Evolutionary conservation across 2,329 filamentous ascomycete species (phyloP), one percentile per base, ranked within the genome.

Genomic region (Periconia macrospinosa): DNA sequence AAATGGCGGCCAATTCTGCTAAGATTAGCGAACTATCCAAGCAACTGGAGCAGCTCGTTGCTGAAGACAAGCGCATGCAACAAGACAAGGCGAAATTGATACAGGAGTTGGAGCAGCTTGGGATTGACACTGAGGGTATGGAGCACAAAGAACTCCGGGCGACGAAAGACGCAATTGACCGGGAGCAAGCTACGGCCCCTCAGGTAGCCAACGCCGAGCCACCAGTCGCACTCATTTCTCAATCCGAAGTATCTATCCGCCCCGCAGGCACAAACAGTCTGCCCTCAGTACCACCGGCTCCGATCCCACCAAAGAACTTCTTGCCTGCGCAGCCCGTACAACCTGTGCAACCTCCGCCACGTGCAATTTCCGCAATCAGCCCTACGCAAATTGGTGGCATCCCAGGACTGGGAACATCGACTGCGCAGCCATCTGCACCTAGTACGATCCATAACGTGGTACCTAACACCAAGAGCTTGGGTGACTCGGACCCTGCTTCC

Each of bases 91-190:
- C 73, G 49, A 70, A 73, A 44, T 75, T 83, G 41, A 65, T 78
- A 6, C 70, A 75, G 30, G 81, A 83, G 58, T 69, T 83, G n/a
- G 76, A 79, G 54, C 67, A 66, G 47, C 70, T 83, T 18, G 77
- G 77, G 40, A 63, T 79, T 41, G 76, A 82, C 51, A 78, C 79
- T 1, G 74, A 78, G 48, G 77, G 77, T 3, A 73, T 79, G 61
- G 72, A 76, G 3, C 67, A 78, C 52, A 75, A 75, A 20, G 73
- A 78, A 48, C 68, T 81, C 20, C 73, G 78, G 53, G 74, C 75
- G 5, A 74, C 71, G 53, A 75, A 73, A 46, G 64, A 71, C 27
- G 73, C 75, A 54, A 72, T 75, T 23, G 64, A 70, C 44, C 64
- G 66, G 41, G 65, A 70, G 44, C 54, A 50, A 37, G 49, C 61